Evolutionary conservation across 805 yeast species (phyloP).

Genomic region (Candida orba): DNA sequence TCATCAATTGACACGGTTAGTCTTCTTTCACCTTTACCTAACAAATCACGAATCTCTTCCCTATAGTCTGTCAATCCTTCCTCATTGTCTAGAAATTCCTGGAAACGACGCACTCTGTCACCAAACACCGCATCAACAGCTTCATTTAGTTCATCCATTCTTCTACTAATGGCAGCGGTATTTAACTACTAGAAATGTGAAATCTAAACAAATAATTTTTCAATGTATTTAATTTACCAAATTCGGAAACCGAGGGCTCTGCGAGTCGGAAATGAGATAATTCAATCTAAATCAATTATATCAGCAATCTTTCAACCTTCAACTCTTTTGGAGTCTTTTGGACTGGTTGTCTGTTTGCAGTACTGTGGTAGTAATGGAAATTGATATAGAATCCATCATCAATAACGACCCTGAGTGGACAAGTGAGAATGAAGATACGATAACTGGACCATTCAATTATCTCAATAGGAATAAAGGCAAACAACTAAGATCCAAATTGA

Average conservation of each 20-base stretch:
- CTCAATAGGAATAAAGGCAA: slow-evolving; percentile 20
- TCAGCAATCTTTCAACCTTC: too few relatives aligned
- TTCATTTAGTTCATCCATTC: slow-evolving; percentile 22
- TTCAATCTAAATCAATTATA: too few relatives aligned
- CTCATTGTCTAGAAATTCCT: slow-evolving; percentile 70
- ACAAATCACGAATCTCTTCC: slow-evolving; percentile 65
- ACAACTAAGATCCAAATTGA: slow-evolving; percentile 27
- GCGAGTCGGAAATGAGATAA: neutral
- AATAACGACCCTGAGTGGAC: slow-evolving; percentile 7
- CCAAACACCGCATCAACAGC: slow-evolving; percentile 45
- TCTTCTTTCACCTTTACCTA: slow-evolving; percentile 58
- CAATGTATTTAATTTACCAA: slow-evolving; percentile 4
- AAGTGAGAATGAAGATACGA: slow-evolving; percentile 5
- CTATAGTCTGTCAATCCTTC: slow-evolving; percentile 53
- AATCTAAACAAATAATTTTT: too few relatives aligned
- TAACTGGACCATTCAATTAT: slow-evolving; percentile 21
- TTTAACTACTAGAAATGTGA: too few relatives aligned
- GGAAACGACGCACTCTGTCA: slow-evolving; percentile 83
- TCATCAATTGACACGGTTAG: slow-evolving; percentile 79
- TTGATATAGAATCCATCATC: neutral
- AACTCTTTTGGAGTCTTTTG: too few relatives aligned
- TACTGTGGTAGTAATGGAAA: neutral
- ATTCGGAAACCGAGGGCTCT: slow-evolving; percentile 1
- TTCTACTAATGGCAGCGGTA: neutral
- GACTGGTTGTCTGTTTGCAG: too few relatives aligned